phyloP scores from a whole-genome alignment of 345 rosid genomes.

The Citrus reticulata region DNA sequence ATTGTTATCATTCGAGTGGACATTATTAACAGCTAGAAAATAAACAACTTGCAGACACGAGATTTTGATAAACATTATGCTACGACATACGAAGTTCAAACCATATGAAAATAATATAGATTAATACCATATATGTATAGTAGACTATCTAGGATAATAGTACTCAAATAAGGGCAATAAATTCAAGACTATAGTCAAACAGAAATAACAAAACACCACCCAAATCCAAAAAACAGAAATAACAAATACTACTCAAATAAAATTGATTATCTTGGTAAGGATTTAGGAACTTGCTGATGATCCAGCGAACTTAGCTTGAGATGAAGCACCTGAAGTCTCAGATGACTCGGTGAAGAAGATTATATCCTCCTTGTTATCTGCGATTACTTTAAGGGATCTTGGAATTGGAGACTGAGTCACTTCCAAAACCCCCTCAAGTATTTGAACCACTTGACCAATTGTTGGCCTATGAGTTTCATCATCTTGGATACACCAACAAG shows the following conservation, averaged over 20 bases:
- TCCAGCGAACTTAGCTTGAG: conserved; percentile 28
- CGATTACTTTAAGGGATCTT: conserved; percentile 50
- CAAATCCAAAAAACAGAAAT: too few species aligned
- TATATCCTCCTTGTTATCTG: conserved; percentile 25
- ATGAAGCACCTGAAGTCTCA: conserved; percentile 25
- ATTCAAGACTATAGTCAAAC: too few species aligned
- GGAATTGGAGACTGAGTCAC: conserved; percentile 60
- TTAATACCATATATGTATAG: too few species aligned
- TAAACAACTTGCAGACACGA: too few species aligned
- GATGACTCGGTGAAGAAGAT: conserved; percentile 51
- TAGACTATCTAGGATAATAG: not conserved
- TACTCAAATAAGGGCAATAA: not conserved
- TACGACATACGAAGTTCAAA: too few species aligned
- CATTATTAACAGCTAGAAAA: too few species aligned
- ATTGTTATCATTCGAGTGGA: too few species aligned
- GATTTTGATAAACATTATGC: too few species aligned
- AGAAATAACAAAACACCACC: too few species aligned
- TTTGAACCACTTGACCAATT: conserved; percentile 85
- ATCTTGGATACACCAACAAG: conserved; percentile 89
- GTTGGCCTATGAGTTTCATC: conserved; percentile 69
- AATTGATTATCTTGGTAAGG: not conserved
- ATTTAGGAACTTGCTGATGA: conserved; percentile 12
- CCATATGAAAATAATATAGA: too few species aligned
- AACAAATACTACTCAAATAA: not conserved
- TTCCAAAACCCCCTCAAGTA: conserved; percentile 67